These are phyloP conservation scores for Chaetomiaceae sp. DNA, from an alignment of 2,329 filamentous ascomycete genomes.

Conservation along the genomic window DNA sequence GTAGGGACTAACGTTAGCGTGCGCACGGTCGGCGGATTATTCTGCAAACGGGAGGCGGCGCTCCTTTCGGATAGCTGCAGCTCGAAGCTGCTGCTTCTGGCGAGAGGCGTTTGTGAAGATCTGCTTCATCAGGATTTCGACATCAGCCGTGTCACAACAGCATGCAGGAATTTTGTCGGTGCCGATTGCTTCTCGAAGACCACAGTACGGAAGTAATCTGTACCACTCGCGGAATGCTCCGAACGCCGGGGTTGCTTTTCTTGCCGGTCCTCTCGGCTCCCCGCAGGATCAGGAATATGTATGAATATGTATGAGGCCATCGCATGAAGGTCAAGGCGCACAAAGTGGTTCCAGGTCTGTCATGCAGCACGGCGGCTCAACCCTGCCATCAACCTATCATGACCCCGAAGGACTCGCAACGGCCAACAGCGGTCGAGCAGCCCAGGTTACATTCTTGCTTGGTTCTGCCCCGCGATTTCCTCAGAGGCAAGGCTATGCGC, in stretches of 20 bases:
- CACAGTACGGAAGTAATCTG: too few species aligned
- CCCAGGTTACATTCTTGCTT: neutral
- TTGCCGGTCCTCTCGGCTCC: neutral
- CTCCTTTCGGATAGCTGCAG: constrained; percentile 12
- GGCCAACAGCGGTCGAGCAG: neutral
- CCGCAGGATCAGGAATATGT: neutral
- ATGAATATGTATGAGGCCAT: neutral
- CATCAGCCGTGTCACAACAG: too few species aligned
- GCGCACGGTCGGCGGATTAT: too few species aligned
- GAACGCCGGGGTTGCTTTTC: neutral
- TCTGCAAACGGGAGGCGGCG: neutral
- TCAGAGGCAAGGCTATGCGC: neutral
- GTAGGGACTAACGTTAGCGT: too few species aligned
- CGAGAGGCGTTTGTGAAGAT: neutral
- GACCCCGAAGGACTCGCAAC: neutral
- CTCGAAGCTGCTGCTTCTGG: neutral
- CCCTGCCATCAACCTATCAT: neutral
- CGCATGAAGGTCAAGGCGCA: constrained; percentile 8
- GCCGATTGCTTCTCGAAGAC: neutral
- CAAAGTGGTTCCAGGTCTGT: constrained; percentile 4
- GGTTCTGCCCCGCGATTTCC: constrained; percentile 3
- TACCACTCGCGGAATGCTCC: neutral
- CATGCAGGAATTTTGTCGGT: neutral
- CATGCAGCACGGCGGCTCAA: constrained; percentile 5
- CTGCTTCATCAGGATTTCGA: too few species aligned